These are phyloP conservation scores for Vitis rupestris DNA, from an alignment of 164 flowering plant species.

Conservation along the genomic window DNA sequence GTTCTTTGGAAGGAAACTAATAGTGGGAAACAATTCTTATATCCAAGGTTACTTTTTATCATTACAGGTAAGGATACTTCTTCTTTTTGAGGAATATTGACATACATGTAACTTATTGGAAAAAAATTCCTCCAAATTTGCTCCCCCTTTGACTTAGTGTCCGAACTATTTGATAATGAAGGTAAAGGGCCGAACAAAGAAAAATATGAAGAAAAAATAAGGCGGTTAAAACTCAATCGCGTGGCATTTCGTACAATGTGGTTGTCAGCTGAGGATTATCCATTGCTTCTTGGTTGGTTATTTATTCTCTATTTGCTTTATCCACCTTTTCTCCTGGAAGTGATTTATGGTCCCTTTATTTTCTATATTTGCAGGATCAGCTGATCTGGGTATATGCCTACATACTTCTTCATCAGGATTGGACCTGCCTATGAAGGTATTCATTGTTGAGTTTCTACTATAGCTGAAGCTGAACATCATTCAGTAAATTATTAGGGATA, in stretches of 20 bases:
- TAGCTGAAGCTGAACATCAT: constrained; percentile 2
- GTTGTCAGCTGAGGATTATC: constrained; percentile 94
- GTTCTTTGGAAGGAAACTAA: constrained; percentile 50
- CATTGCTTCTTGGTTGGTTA: constrained; percentile 73
- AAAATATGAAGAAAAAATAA: constrained; percentile 76
- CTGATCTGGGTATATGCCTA: constrained; percentile 88
- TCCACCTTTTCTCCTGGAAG: background rate
- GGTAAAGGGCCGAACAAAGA: constrained; percentile 95
- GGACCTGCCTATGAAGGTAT: constrained; percentile 98
- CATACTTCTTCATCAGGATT: constrained; percentile 98
- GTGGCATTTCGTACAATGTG: constrained; percentile 99
- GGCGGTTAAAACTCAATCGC: constrained; percentile 70
- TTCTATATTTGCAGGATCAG: constrained; percentile 65
- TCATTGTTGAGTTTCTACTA: background rate
- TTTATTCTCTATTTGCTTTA: background rate
- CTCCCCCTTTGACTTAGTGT: too few relatives aligned
- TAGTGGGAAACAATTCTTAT: constrained; percentile 49
- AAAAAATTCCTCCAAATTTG: too few relatives aligned
- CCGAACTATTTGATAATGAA: constrained; percentile 10
- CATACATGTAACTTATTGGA: background rate
- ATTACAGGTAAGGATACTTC: constrained; percentile 68
- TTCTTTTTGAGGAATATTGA: background rate
- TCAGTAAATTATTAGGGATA: background rate
- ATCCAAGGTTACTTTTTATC: constrained; percentile 82
- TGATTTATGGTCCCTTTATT: background rate